Evolutionary conservation across 306 rosid genomes (phyloP).

Genomic region (Lathyrus aphaca): DNA sequence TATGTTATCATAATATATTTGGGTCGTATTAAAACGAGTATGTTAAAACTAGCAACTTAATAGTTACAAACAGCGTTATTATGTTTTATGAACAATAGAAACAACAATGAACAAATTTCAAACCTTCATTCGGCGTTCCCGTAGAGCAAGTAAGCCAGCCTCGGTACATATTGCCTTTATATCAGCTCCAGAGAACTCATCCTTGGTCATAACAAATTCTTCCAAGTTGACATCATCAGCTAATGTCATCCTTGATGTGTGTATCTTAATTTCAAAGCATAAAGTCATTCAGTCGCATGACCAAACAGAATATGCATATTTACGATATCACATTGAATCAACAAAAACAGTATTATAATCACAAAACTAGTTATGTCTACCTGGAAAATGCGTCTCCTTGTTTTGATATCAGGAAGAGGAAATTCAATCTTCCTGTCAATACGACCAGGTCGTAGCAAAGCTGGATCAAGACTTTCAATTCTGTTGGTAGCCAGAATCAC

Average conservation of each 20-base stretch:
- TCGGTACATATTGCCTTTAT: slow-evolving; percentile 98
- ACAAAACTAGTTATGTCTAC: slow-evolving; percentile 45
- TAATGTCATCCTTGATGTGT: slow-evolving; percentile 95
- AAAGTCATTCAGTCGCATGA: slow-evolving; percentile 13
- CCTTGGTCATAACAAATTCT: slow-evolving; percentile 98
- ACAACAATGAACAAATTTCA: slow-evolving; percentile 19
- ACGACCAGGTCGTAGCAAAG: slow-evolving; percentile 96
- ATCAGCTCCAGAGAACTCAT: slow-evolving; percentile 98
- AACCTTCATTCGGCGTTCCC: slow-evolving; percentile 99
- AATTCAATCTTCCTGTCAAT: slow-evolving; percentile 95
- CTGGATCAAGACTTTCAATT: slow-evolving; percentile 96
- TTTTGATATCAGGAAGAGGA: slow-evolving; percentile 97
- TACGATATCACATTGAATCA: slow-evolving; percentile 22
- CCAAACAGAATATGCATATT: slow-evolving; percentile 19
- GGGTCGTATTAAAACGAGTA: slow-evolving; percentile 2
- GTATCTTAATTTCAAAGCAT: slow-evolving; percentile 62
- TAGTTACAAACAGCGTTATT: slow-evolving; percentile 16
- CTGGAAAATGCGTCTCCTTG: slow-evolving; percentile 97
- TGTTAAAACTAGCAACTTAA: slow-evolving; percentile 20
- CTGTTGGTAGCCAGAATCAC: slow-evolving; percentile 96
- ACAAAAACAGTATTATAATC: slow-evolving; percentile 12
- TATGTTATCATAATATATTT: not conserved
- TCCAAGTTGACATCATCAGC: slow-evolving; percentile 98
- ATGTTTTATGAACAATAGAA: slow-evolving; percentile 5
- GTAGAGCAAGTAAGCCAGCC: slow-evolving; percentile 93